Evolutionary conservation across 345 rosid genomes (phyloP).

Genomic region (Linum lewisii): DNA sequence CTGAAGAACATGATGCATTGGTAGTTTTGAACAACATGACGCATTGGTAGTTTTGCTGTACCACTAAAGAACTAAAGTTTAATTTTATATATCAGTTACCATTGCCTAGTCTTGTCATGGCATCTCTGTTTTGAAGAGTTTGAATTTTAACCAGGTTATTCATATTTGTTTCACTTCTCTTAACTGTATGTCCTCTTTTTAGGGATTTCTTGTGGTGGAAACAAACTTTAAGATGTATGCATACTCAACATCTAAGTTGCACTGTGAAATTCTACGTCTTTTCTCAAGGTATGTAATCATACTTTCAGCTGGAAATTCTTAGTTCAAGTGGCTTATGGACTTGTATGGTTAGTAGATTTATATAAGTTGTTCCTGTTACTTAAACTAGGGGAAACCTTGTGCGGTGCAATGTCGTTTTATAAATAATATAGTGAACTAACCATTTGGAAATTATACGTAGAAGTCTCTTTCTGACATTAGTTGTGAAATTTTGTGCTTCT

Average conservation of each 20-base stretch:
- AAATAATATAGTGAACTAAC: too few species aligned
- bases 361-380: background rate
- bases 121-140: background rate
- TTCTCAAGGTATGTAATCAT: constrained; percentile 55
- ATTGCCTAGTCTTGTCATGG: background rate
- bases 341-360: background rate
- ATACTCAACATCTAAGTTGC: constrained; percentile 90
- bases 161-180: constrained; percentile 1
- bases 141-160: background rate
- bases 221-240: constrained; percentile 90
- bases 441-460: too few species aligned
- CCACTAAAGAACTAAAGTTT: too few species aligned
- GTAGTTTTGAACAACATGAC: too few species aligned
- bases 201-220: constrained; percentile 94
- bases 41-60: too few species aligned
- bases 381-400: too few species aligned
- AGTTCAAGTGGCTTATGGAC: too few species aligned
- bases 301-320: background rate
- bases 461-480: too few species aligned
- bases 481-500: too few species aligned
- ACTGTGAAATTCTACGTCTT: constrained; percentile 80
- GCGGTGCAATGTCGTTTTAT: too few species aligned
- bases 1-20: too few species aligned
- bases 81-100: constrained; percentile 17
- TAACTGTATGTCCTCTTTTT: constrained; percentile 7